Base-by-base conservation (phyloP, 2,329 filamentous ascomycete genomes). In the Raffaelea arxii region DNA sequence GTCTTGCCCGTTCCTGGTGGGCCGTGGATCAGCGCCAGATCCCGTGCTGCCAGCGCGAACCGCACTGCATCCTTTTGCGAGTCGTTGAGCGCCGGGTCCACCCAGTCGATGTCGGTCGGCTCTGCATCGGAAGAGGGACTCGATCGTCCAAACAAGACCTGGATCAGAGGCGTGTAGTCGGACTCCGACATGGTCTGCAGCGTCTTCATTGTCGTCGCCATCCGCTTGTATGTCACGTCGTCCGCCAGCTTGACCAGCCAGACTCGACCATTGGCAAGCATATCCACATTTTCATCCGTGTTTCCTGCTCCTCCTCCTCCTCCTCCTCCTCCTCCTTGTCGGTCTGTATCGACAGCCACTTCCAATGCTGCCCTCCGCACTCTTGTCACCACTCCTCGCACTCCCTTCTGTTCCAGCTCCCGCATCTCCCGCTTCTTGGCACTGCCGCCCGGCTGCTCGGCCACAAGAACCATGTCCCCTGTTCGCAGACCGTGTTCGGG, bases 1-100 rank as follows among this genome's bases (percentile, higher is more conserved):
- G 92, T 98, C 64, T 98, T 98, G 42, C 92, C 92, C 0, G 92
- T 98, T 71, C 92, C 92, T 1, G 92, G 92, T 1, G 92, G 92
- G 0, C 92, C 92, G 60, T 98, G 92, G 46, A 98, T 95, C 49
- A 96, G 71, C 3, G 88, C 86, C 24, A 97, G 76, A 57, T 96
- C 89, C 45, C 74, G 74, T 2, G 86, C 84, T 6, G 82, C 84
- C 46, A 98, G 68, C 0, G 91, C 89, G 59, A 97, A 98, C n/a
- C 78, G 66, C 48, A 85, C 79, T 16, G 80, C 80, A 47, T 82
- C 77, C 54, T 80, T 82, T 58, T 85, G 81, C 12, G 76, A 80
- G 12, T 79, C 74, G 56, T 85, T 84, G 21, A 85, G 65, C 16
- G 68, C 72, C 16, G 71, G 69, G 54, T 84, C 78, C 47, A 81